phyloP scores from a whole-genome alignment of 495 filamentous ascomycete genomes.

The Lophiostoma macrostomum region DNA sequence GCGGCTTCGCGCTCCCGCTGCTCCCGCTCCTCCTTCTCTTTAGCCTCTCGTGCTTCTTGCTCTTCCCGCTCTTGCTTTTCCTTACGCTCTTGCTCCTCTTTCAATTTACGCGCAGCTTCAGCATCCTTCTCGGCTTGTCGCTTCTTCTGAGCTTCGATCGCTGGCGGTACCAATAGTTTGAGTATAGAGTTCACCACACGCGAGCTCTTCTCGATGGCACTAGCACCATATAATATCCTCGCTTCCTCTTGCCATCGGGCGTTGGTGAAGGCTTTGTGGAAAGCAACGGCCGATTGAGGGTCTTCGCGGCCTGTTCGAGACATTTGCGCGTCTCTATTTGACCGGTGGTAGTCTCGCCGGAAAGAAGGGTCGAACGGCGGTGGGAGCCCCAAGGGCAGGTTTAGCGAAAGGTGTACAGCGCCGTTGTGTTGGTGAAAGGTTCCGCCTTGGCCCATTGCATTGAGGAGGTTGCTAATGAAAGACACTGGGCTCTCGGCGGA shows the following conservation, averaged over 20 bases:
- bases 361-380: conserved; percentile 49
- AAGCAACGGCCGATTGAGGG: conserved; percentile 64
- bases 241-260: conserved; percentile 89
- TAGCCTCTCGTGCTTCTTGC: conserved; percentile 62
- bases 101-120: conserved; percentile 41
- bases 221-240: conserved; percentile 72
- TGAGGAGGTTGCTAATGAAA: conserved; percentile 60
- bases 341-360: conserved; percentile 45
- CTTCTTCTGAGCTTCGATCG: conserved; percentile 71
- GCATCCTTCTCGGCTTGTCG: conserved; percentile 40
- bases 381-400: conserved; percentile 17
- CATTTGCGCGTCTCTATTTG: conserved; percentile 22
- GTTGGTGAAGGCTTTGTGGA: conserved; percentile 64
- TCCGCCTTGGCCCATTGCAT: conserved; percentile 53
- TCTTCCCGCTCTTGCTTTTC: conserved; percentile 48
- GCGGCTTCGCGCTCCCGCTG: conserved; percentile 56
- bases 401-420: conserved; percentile 29
- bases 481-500: conserved; percentile 51
- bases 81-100: conserved; percentile 48
- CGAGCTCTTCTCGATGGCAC: conserved; percentile 65
- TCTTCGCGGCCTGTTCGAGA: conserved; percentile 53
- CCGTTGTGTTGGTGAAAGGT: conserved; percentile 25
- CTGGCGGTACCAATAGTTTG: conserved; percentile 73
- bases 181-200: conserved; percentile 71
- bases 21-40: conserved; percentile 64